Evolutionary conservation across 129 eudicot genomes (phyloP), one percentile per base, ranked within the genome.

Genomic region (Lactuca sativa): DNA sequence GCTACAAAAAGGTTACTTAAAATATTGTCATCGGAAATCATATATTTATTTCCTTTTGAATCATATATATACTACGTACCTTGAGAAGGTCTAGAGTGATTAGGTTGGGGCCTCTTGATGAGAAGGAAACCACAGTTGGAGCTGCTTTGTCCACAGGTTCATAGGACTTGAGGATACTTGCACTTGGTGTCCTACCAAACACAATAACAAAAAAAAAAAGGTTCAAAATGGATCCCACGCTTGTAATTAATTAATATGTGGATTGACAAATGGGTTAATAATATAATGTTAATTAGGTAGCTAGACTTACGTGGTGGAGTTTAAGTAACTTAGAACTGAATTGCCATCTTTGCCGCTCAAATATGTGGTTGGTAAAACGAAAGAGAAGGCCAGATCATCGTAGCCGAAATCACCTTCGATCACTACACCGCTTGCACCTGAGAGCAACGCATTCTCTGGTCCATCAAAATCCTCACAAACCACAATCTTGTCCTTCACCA

Each of bases 41-140:
- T 25, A 25, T 25, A 13, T 59, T 4, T 13, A 7, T 53, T 53
- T 14, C 16, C 6, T 10, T 4, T 44, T 6, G 6, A 44, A 12
- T 8, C 3, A 44, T 9, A 6, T 4, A 34, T 3, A 7, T 15
- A 15, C 31, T 47, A 36, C 30, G 30, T 36, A 85, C 96, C 96
- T 86, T 89, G 59, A 89, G 92, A 54, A 89, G 69, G 76, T 88
- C 89, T 3, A 31, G 71, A 30, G 96, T 83, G 60, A 83, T 76
- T 40, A 58, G 72, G 70, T 72, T 89, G n/a, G 96, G 96, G 47
- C 96, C 92, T 54, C 96, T 75, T 17, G 96, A 89, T 3, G 96
- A 89, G 75, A 89, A 89, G 63, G 87, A 75, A 49, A 65, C 87
- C 9, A 89, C 96, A 31, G 72, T 69, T n/a, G 96, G 96, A 58